A percentile compares a stretch with the other conserved stretches of the same genome.
These are phyloP conservation scores for Udeniomyces megalosporus DNA, from an alignment of 768 basidiomycete genomes.

Conservation along the genomic window DNA sequence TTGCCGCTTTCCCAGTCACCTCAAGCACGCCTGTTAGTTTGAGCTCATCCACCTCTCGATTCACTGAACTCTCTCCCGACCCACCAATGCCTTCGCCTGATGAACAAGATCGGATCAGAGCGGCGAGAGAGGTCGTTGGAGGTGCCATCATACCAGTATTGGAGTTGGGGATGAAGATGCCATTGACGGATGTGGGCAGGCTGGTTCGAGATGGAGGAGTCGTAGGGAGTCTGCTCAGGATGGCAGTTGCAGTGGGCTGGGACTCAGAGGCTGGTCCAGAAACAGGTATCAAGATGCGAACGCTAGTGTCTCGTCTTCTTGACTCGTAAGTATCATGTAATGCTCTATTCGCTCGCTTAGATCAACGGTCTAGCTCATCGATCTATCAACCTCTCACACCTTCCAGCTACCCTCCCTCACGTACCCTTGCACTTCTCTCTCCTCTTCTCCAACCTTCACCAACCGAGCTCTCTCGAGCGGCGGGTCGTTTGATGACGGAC, in stretches of 20 bases:
- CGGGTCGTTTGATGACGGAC: background rate
- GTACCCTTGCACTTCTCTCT: background rate
- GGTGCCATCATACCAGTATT: background rate
- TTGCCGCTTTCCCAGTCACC: background rate
- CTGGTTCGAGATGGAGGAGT: slow-evolving; percentile 12
- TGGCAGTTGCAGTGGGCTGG: slow-evolving; percentile 8
- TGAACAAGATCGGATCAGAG: background rate
- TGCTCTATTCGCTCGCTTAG: no score
- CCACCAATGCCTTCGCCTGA: no score
- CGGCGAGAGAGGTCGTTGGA: background rate
- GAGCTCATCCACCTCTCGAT: background rate
- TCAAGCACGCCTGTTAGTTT: background rate
- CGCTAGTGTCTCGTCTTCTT: background rate
- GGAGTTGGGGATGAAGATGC: background rate
- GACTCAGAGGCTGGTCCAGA: background rate
- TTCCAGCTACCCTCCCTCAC: background rate
- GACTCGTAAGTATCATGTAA: slow-evolving; percentile 9
- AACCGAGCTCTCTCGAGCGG: background rate
- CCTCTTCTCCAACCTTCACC: slow-evolving; percentile 3
- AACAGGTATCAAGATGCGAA: no score
- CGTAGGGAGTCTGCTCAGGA: background rate
- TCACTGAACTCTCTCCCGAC: background rate
- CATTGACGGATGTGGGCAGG: slow-evolving; percentile 5
- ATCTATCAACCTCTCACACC: background rate
- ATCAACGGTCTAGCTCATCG: background rate